A percentile compares a stretch with the other conserved stretches of the same genome.
Evolutionary conservation across 31 red algal genomes (phyloP).

Genomic region (Porphyra umbilicalis): DNA sequence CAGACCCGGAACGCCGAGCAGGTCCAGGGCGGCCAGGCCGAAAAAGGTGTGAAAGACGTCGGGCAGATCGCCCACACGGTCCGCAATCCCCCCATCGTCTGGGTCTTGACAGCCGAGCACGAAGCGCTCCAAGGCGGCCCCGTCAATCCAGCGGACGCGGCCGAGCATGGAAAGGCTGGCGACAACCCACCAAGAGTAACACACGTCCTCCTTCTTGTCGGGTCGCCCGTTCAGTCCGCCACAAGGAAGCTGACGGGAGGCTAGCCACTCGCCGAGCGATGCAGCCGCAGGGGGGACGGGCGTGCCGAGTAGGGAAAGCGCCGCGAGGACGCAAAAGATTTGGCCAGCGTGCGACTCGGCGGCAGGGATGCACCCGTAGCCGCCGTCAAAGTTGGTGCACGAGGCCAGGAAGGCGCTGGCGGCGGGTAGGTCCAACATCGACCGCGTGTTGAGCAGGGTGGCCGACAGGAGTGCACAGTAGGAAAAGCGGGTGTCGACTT

Average conservation of each 20-base stretch:
- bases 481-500: slow-evolving; percentile 89
- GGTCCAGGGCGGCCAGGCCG: slow-evolving; percentile 68
- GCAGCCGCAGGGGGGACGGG: slow-evolving; percentile 27
- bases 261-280: slow-evolving; percentile 70
- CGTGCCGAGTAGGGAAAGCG: slow-evolving; percentile 56
- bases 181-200: slow-evolving; percentile 98
- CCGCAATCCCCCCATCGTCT: slow-evolving; percentile 75
- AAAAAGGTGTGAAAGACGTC: slow-evolving; percentile 99
- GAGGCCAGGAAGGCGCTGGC: slow-evolving; percentile 50
- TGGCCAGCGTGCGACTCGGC: slow-evolving; percentile 97
- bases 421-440: slow-evolving; percentile 31
- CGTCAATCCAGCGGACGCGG: slow-evolving; percentile 63
- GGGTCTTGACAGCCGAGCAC: slow-evolving; percentile 67
- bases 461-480: slow-evolving; percentile 72
- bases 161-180: slow-evolving; percentile 72
- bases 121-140: slow-evolving; percentile 38
- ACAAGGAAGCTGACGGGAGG: slow-evolving; percentile 67
- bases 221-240: slow-evolving; percentile 96
- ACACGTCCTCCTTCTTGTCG: slow-evolving; percentile 95
- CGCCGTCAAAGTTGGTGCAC: slow-evolving; percentile 94
- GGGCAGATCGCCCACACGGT: slow-evolving; percentile 84
- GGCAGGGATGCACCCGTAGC: slow-evolving; percentile 85
- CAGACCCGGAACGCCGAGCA: slow-evolving; percentile 44
- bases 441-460: slow-evolving; percentile 19
- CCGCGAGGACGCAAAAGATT: slow-evolving; percentile 93